A percentile compares a stretch with the other conserved stretches of the same genome.
Conservation (phyloP, 73 alveolate genomes). For the Paramecium bursaria region DNA sequence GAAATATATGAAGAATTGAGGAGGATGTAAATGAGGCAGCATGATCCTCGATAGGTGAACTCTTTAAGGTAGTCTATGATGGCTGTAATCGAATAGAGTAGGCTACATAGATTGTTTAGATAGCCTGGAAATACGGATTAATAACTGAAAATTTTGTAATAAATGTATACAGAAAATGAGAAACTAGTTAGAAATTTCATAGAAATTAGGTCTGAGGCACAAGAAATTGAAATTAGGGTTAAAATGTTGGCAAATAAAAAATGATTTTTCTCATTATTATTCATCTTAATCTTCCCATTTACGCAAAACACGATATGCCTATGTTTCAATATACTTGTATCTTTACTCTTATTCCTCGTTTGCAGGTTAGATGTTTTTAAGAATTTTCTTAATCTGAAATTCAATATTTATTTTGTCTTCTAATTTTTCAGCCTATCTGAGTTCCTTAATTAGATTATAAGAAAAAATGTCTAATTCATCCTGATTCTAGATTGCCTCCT, state of each 20-base stretch:
- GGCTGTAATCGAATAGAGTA: slow-evolving; percentile 16
- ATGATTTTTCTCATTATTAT: neutral
- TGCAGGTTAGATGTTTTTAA: neutral
- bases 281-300: neutral
- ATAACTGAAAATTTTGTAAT: slow-evolving; percentile 2
- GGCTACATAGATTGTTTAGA: slow-evolving; percentile 1
- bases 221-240: slow-evolving; percentile 21
- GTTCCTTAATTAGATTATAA: neutral
- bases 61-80: neutral
- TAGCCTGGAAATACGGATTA: slow-evolving; percentile 27
- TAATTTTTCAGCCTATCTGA: slow-evolving; percentile 6
- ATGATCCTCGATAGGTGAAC: neutral
- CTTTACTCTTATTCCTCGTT: neutral
- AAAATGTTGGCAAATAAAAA: slow-evolving; percentile 23
- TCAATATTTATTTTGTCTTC: neutral
- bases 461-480: slow-evolving; percentile 16
- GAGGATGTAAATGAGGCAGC: neutral
- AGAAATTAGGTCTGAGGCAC: slow-evolving; percentile 37
- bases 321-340: neutral
- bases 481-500: neutral
- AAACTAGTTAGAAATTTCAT: slow-evolving; percentile 22
- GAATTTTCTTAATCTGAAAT: neutral
- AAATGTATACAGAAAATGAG: slow-evolving; percentile 30
- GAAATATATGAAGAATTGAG: neutral
- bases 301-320: neutral